Base-by-base conservation (phyloP, 148 eudicot species). In the Linanthus parryae region DNA sequence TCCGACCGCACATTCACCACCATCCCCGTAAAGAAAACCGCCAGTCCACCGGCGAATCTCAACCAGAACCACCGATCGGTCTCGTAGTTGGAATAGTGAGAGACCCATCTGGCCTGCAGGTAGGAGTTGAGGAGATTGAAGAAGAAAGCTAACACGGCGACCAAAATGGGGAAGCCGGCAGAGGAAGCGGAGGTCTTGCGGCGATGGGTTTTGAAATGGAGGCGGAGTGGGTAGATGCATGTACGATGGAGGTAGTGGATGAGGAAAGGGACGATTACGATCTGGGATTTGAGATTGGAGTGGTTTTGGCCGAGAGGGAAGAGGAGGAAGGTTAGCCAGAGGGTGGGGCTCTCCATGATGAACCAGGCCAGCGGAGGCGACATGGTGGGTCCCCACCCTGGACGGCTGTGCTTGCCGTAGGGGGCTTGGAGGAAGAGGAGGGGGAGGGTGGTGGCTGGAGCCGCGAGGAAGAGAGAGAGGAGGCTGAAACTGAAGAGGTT, bases 221-320 rank as follows among this genome's bases (percentile, higher is more conserved):
- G 71, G 17, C 80, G 67, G 54, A 86, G 66, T 3, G 97, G 97
- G 73, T 85, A 89, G 41, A 89, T 37, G 55, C 51, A 3, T 27
- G 88, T 76, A 36, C 95, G 95, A 60, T 89, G 85, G 65, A 70
- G 0, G 69, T 85, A 89, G 70, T 89, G 97, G 72, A 85, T 37
- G 52, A 89, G 71, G 80, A 77, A 89, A 38, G 71, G 67, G 52
- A 81, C 52, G 48, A 85, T 68, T 20, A 91, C 70, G 58, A 65
- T 0, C 34, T 56, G 28, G n/a, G 97, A 67, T 34, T 61, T 66
- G 13, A 64, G 66, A 39, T 68, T 49, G 34, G 56, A 35, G 30
- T 38, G 26, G 76, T 72, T 40, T 16, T 35, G 57, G 37, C 95
- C 97, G 8, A 22, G 21, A 3, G 80, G 76, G 72, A 76, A 83